phyloP scores from a whole-genome alignment of 2,329 filamentous ascomycete species.

The Scedosporium minutisporum region DNA sequence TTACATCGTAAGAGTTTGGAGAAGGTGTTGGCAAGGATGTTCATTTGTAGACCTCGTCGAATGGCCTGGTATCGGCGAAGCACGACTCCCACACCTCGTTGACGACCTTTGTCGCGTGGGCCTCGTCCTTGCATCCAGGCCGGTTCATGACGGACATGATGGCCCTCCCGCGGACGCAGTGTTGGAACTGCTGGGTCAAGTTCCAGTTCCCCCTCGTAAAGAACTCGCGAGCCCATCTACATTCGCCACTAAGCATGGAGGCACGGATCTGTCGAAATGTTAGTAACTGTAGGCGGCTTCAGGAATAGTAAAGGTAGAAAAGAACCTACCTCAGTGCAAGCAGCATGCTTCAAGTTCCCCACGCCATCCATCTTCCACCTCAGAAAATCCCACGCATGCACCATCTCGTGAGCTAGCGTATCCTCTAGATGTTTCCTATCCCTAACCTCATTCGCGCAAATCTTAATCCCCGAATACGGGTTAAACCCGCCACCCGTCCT shows the following conservation, averaged over 20 bases:
- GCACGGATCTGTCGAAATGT: constrained; percentile 63
- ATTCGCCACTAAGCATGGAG: constrained; percentile 87
- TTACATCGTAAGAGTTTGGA: not conserved
- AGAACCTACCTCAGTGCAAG: constrained; percentile 70
- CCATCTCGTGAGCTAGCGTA: constrained; percentile 93
- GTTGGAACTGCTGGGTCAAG: constrained; percentile 84
- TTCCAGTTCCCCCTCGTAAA: constrained; percentile 78
- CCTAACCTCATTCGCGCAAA: constrained; percentile 86
- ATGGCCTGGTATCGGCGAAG: constrained; percentile 86
- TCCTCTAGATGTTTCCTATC: constrained; percentile 80
- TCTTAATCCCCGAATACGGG: constrained; percentile 73
- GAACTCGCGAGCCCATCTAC: constrained; percentile 79
- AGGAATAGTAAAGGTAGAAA: not conserved
- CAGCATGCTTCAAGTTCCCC: constrained; percentile 74
- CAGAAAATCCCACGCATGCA: constrained; percentile 90
- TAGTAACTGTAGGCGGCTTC: not conserved
- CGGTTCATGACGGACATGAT: constrained; percentile 69
- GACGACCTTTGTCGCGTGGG: constrained; percentile 77
- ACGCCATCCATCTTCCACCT: constrained; percentile 82
- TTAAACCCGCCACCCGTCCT: constrained; percentile 72
- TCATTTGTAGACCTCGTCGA: constrained; percentile 89
- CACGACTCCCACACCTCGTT: constrained; percentile 99
- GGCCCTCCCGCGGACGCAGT: constrained; percentile 77
- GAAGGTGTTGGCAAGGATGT: not conserved
- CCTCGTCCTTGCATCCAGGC: constrained; percentile 73